Evolutionary conservation across 352 stramenopile genomes (phyloP), one percentile per base, ranked within the genome.

Genomic region (Albugo candida): DNA sequence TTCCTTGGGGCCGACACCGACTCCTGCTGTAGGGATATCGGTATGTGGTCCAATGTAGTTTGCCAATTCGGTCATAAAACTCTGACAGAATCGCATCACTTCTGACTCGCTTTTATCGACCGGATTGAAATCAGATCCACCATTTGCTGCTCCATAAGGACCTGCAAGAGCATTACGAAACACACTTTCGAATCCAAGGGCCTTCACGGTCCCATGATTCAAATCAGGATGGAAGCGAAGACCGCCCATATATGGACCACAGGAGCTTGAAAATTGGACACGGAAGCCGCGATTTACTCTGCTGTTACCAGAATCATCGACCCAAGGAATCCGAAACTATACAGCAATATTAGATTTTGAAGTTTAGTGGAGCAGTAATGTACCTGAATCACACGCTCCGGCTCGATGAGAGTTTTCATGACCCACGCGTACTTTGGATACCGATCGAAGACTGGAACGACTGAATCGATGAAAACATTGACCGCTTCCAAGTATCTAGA

Each of bases 41-140:
- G 92, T 76, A 65, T 96, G 85, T 11, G 92, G 89, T 8, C 93
- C 95, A 59, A 98, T 95, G 72, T 98, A 98, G 60, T 98, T 97
- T 52, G 83, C 78, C 44, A 98, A 65, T 60, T 99, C 94, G 1
- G 89, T 97, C 89, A 98, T 97, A 67, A 96, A 99, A 38, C 71
- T 92, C 68, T 98, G 92, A 57, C 93, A 98, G 63, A 99, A 99
- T 42, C 92, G 77, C 72, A 98, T 95, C 54, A 98, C 92, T 59
- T 99, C 95, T 19, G 83, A 76, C 62, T 99, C 93, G 46, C 71
- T 95, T 67, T 98, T 98, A 65, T 97, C 86, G 51, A 94, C 70
- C 8, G 94, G 93, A 64, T 98, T 96, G 54, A 99, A 98, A 60
- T 99, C 94, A 31, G 85, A 92, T 45, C 88, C 91, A 52, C 88